phyloP scores from a whole-genome alignment of 2,329 filamentous ascomycete genomes.

The Trichocomaceae sp. region DNA sequence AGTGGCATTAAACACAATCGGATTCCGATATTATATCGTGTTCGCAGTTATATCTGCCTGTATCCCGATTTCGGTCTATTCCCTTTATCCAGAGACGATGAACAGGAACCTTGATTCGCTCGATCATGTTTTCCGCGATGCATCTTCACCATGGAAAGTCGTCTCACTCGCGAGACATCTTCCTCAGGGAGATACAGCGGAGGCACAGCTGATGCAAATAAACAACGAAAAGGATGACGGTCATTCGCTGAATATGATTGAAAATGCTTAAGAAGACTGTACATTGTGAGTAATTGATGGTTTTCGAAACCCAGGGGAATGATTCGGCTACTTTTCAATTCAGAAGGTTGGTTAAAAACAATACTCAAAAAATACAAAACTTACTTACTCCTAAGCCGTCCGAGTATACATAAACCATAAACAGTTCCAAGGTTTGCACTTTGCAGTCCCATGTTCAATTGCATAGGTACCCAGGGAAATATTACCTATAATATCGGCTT shows the following conservation, averaged over 20 bases:
- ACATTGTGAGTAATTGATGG: too few species aligned
- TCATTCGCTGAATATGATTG: too few species aligned
- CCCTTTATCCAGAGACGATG: not conserved
- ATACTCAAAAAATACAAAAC: too few species aligned
- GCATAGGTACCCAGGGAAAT: not conserved
- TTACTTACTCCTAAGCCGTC: too few species aligned
- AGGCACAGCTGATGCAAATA: too few species aligned
- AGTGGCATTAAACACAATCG: not conserved
- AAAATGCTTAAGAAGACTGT: too few species aligned
- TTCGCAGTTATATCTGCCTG: not conserved
- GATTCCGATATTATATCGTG: not conserved
- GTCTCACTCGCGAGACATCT: not conserved
- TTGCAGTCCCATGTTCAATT: not conserved
- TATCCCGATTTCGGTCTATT: not conserved
- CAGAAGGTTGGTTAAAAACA: too few species aligned
- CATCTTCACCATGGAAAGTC: not conserved
- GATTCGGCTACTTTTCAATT: not conserved
- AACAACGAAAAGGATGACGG: too few species aligned
- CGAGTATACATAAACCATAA: too few species aligned
- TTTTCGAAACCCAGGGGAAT: too few species aligned
- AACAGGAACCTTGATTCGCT: not conserved
- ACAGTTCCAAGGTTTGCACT: too few species aligned
- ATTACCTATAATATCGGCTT: not conserved
- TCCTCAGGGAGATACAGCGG: not conserved
- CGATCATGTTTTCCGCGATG: not conserved